Evolutionary conservation across 225 moss, liverwort and hornwort genomes (phyloP), one percentile per base, ranked within the genome.

Genomic region (Marchantia polymorpha): DNA sequence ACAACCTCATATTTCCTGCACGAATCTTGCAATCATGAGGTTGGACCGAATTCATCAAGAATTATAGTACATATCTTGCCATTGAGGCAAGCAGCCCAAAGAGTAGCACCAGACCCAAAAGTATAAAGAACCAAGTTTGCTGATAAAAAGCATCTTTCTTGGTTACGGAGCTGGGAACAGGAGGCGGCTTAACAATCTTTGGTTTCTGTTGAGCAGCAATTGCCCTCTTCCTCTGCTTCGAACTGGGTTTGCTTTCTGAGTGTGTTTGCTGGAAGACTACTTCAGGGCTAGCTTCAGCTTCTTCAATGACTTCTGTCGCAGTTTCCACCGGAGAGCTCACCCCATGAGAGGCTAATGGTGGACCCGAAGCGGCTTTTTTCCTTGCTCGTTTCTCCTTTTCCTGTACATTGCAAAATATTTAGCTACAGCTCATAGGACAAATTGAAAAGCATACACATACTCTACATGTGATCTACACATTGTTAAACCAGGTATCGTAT

Each of bases 311-410:
- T 26, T 69, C 83, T 30, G 31, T 49, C n/a, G 84, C 89, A 20
- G 65, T 19, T 20, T 78, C 86, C 30, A 73, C 69, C 55, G 80
- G 80, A 19, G 73, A 77, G 68, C 70, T 73, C 59, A 27, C 0
- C 80, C 46, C 69, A 64, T 82, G 89, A 22, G 76, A 55, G 3
- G 47, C 49, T 20, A 19, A 47, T 12, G 82, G 78, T 30, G 66
- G 66, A 39, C 69, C 66, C 7, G 74, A 52, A 1, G 70, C 29
- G 30, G 86, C 83, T 82, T 95, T 95, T 83, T 90, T 95, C 29
- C 87, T 90, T 2, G 88, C 90, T 74, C 84, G 87, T 87, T 91
- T 93, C 82, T 91, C 91, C 70, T 81, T 90, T 31, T 92, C 93
- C 88, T 85, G 81, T 25, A 52, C 31, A 69, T 52, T 63, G 39